These are phyloP conservation scores for Blastobotrys capitulatus DNA, from an alignment of 1,139 yeast species.

Conservation along the genomic window DNA sequence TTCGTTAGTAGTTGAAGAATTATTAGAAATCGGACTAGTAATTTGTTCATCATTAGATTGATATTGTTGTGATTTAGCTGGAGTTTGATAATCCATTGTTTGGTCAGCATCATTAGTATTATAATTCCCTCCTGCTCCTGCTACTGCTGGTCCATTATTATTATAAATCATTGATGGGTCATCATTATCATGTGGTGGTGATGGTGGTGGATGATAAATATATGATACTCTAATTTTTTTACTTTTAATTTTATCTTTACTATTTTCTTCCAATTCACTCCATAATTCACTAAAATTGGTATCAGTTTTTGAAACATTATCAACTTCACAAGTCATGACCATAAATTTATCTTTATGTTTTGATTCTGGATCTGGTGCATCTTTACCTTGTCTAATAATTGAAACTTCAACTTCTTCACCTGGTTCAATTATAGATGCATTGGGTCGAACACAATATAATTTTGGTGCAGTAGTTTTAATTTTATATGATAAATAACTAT, in stretches of 20 bases:
- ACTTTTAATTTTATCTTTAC: conserved; percentile 55
- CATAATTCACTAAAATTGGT: conserved; percentile 60
- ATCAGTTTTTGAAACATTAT: conserved; percentile 29
- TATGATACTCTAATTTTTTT: conserved; percentile 78
- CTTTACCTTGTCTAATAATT: conserved; percentile 79
- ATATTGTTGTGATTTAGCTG: conserved; percentile 17
- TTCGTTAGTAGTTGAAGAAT: conserved; percentile 16
- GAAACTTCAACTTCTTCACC: conserved; percentile 69
- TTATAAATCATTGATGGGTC: not conserved
- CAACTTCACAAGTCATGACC: conserved; percentile 78
- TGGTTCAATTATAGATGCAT: conserved; percentile 75
- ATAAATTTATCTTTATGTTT: conserved; percentile 90
- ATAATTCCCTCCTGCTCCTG: not conserved
- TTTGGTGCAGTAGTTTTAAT: conserved; percentile 98
- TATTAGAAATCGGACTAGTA: not conserved
- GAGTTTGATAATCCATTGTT: conserved; percentile 4
- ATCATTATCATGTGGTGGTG: not conserved
- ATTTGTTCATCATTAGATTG: not conserved
- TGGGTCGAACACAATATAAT: conserved; percentile 92
- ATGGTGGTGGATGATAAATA: conserved; percentile 18
- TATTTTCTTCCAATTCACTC: conserved; percentile 61
- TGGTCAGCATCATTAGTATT: not conserved
- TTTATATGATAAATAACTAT: conserved; percentile 71
- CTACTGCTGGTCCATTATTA: not conserved
- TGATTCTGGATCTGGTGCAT: conserved; percentile 65